These are phyloP conservation scores for Sanguinoderma infundibulare DNA, from an alignment of 1,284 basidiomycete species.

Conservation along the genomic window DNA sequence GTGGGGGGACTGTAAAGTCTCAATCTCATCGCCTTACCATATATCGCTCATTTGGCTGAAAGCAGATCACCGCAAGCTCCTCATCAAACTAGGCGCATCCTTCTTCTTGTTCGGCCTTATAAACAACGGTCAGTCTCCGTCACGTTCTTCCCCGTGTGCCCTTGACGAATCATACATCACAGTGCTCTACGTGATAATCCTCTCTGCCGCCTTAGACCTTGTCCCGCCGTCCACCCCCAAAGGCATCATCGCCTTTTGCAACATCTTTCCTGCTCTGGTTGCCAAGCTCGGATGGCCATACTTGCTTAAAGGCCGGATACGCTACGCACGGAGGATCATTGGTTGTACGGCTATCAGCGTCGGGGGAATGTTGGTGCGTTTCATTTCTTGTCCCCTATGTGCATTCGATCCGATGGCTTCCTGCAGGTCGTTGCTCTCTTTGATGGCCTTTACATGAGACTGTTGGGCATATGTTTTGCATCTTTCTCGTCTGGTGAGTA, in stretches of 20 bases:
- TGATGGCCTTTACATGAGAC: conserved; percentile 67
- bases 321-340: conserved; percentile 75
- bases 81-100: conserved; percentile 45
- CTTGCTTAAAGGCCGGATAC: conserved; percentile 80
- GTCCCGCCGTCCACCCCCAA: conserved; percentile 90
- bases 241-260: conserved; percentile 93
- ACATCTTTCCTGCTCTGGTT: conserved; percentile 80
- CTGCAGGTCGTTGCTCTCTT: conserved; percentile 82
- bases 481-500: conserved; percentile 84
- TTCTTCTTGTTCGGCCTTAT: conserved; percentile 65
- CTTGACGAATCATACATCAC: not conserved
- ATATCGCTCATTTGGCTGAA: not conserved
- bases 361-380: conserved; percentile 78
- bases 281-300: conserved; percentile 97
- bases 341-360: conserved; percentile 80
- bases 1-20: conserved; percentile 5
- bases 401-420: not conserved
- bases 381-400: not conserved
- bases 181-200: conserved; percentile 95
- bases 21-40: not conserved
- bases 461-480: conserved; percentile 88
- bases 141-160: not conserved
- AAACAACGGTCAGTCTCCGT: conserved; percentile 50
- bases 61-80: conserved; percentile 21
- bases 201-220: conserved; percentile 94